Conservation (phyloP, 1,284 basidiomycete genomes). For the Austroboletus novae-zelandiae region DNA sequence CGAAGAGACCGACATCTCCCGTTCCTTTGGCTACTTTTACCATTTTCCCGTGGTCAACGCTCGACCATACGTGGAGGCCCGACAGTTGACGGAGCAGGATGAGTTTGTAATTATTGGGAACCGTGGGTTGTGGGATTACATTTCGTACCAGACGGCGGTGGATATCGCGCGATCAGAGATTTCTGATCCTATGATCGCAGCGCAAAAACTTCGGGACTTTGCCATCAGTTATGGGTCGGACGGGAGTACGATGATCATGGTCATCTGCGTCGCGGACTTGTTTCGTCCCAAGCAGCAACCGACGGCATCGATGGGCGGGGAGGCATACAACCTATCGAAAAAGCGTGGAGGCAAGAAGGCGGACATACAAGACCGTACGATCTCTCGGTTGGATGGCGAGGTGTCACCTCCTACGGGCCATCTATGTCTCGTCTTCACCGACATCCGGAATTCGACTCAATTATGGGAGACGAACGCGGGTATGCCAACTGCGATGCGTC, state of each 20-base stretch:
- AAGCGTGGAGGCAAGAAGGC: conserved; percentile 40
- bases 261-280: conserved; percentile 81
- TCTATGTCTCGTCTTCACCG: conserved; percentile 95
- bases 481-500: conserved; percentile 92
- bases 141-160: conserved; percentile 94
- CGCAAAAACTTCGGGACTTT: conserved; percentile 95
- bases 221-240: conserved; percentile 97
- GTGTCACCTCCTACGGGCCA: conserved; percentile 87
- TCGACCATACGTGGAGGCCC: conserved; percentile 73
- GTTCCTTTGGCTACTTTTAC: conserved; percentile 94
- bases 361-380: conserved; percentile 51
- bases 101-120: conserved; percentile 98
- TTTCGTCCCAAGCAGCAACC: conserved; percentile 56
- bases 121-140: conserved; percentile 89
- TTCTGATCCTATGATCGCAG: conserved; percentile 93
- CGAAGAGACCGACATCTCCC: conserved; percentile 88
- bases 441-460: conserved; percentile 96
- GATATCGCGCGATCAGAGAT: conserved; percentile 90
- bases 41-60: conserved; percentile 91
- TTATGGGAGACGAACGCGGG: conserved; percentile 97
- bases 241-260: conserved; percentile 98
- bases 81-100: conserved; percentile 80
- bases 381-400: conserved; percentile 73
- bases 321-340: conserved; percentile 37
- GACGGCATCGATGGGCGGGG: conserved; percentile 42